phyloP scores from a whole-genome alignment of 208 protist species.

The Acanthamoeba polyphaga region DNA sequence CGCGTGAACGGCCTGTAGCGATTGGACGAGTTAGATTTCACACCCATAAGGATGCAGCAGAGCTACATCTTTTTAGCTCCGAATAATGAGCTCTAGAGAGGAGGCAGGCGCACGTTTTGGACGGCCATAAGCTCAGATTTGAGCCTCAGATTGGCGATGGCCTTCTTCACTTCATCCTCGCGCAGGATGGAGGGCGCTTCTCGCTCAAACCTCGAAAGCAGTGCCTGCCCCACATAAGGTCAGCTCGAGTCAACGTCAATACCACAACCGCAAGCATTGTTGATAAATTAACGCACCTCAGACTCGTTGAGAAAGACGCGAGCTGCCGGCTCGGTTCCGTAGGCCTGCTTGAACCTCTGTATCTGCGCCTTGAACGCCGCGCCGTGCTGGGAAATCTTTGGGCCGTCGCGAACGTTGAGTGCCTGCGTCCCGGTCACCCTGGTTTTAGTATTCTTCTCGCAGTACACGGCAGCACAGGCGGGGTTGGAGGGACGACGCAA shows the following conservation, averaged over 20 bases:
- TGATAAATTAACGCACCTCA: background rate
- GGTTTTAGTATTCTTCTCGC: too few species aligned
- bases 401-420: background rate
- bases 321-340: background rate
- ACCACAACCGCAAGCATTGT: too few species aligned
- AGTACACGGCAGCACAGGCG: too few species aligned
- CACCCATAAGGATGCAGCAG: background rate
- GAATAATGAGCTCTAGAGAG: background rate
- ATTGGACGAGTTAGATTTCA: background rate
- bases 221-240: background rate
- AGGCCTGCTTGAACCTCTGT: background rate
- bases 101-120: background rate
- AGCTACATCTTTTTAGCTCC: background rate
- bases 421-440: background rate
- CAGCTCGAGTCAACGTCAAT: too few species aligned
- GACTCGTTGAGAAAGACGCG: background rate
- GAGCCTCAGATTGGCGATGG: background rate
- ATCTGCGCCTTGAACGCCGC: slow-evolving; percentile 11
- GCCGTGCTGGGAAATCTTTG: background rate
- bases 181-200: background rate
- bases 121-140: slow-evolving; percentile 3
- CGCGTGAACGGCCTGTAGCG: background rate
- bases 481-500: too few species aligned
- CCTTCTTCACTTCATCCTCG: slow-evolving; percentile 15
- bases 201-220: background rate